Evolutionary conservation across 352 stramenopile genomes (phyloP), one percentile per base, ranked within the genome.

Genomic region (Aphanomyces euteiches): DNA sequence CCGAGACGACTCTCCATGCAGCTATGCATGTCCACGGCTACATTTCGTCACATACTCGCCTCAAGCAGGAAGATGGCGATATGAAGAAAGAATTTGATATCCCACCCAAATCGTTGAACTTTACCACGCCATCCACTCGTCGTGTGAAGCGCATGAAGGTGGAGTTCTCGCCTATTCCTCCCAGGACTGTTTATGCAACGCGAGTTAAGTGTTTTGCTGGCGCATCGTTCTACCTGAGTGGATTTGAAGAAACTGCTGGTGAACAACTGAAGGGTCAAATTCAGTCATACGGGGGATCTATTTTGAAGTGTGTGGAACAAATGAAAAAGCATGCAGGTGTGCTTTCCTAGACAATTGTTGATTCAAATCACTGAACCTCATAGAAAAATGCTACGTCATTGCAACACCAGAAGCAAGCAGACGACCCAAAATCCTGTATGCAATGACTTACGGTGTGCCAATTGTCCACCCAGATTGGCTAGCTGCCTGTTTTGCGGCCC

Each of bases 401-500:
- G 82, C 84, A 10, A 94, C 83, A 0, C 79, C 84, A 3, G 77
- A 89, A 17, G 85, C 84, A 6, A 92, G 83, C 81, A 80, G 87
- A 17, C 91, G 91, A 36, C 78, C 82, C 45, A 94, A 94, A 77
- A 90, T 91, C 72, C 86, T 90, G 75, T 81, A 85, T 67, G 87
- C 87, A 5, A 58, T 94, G 59, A 82, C 82, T n/a, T 90, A 79
- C 67, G 83, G 84, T n/a, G 90, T 94, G 17, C 83, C 87, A 13
- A 82, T 94, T 3, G 75, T 94, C 17, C 87, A 94, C 72, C 83
- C 87, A 0, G 87, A 92, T 50, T 94, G 87, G 87, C 79, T 94
- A 12, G 80, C 85, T 36, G 77, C 77, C 56, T 92, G 87, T 57
- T 82, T 87, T 53, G 77, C 79, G 43, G 68, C 69, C n/a, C 75